These are phyloP conservation scores for Trematosphaeria pertusa DNA, from an alignment of 2,329 filamentous ascomycete species.

Conservation along the genomic window DNA sequence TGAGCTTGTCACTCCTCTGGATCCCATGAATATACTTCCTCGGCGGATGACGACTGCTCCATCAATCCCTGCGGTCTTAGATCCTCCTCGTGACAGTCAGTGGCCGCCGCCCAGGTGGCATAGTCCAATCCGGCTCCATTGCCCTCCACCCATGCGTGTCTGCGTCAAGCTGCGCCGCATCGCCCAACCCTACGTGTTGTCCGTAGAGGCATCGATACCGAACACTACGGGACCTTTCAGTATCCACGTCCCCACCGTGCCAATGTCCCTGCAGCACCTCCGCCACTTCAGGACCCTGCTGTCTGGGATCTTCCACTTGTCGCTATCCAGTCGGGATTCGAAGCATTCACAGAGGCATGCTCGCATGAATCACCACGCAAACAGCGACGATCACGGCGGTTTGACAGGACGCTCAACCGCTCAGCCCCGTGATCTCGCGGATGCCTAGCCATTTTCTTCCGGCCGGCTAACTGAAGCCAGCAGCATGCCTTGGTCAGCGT, in stretches of 20 bases:
- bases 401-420: slow-evolving; percentile 5
- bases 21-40: too few species aligned
- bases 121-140: slow-evolving; percentile 1
- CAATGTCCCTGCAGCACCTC: slow-evolving; percentile 1
- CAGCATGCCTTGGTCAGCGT: slow-evolving; percentile 5
- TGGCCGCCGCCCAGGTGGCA: slow-evolving; percentile 1
- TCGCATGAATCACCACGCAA: slow-evolving; percentile 8
- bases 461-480: slow-evolving; percentile 8
- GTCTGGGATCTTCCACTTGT: slow-evolving; percentile 3
- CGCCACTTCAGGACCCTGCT: slow-evolving; percentile 3
- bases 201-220: slow-evolving; percentile 1
- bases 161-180: slow-evolving; percentile 2
- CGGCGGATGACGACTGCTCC: slow-evolving; percentile 4
- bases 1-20: too few species aligned
- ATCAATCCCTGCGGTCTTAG: slow-evolving; percentile 4
- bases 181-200: neutral
- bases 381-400: slow-evolving; percentile 6
- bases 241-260: neutral
- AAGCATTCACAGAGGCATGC: slow-evolving; percentile 5
- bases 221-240: neutral
- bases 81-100: slow-evolving; percentile 2
- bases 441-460: slow-evolving; percentile 8
- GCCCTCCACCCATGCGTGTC: slow-evolving; percentile 3
- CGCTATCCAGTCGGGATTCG: slow-evolving; percentile 4
- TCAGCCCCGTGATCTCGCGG: slow-evolving; percentile 6